phyloP scores from a whole-genome alignment of 2,329 filamentous ascomycete species.

The Thermothelomyces thermophilus region DNA sequence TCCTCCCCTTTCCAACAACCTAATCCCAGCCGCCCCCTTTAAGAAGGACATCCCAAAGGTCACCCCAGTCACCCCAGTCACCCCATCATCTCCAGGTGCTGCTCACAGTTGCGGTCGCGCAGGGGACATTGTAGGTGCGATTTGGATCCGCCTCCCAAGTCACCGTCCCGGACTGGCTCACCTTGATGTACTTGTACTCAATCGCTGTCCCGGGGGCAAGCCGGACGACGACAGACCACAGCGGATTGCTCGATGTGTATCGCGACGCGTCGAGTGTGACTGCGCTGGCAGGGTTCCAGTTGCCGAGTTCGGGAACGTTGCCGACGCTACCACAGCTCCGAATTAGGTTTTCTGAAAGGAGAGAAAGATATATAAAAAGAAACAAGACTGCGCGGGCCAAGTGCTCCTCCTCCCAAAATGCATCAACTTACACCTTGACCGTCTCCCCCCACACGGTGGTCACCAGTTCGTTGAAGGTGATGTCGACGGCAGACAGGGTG shows the following conservation, averaged over 20 bases:
- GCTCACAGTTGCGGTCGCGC: slow-evolving; percentile 20
- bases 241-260: slow-evolving; percentile 43
- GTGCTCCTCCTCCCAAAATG: too few relatives aligned
- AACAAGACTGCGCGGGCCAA: too few relatives aligned
- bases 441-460: slow-evolving; percentile 23
- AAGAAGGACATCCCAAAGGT: too few relatives aligned
- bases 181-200: slow-evolving; percentile 51
- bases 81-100: slow-evolving; percentile 23
- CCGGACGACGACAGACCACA: slow-evolving; percentile 44
- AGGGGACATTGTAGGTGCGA: slow-evolving; percentile 27
- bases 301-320: slow-evolving; percentile 36
- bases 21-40: too few relatives aligned
- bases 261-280: slow-evolving; percentile 40
- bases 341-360: not conserved
- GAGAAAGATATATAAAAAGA: too few relatives aligned
- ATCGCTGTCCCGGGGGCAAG: slow-evolving; percentile 41
- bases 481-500: slow-evolving; percentile 17
- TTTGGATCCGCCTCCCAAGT: slow-evolving; percentile 48
- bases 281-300: slow-evolving; percentile 41
- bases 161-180: slow-evolving; percentile 39
- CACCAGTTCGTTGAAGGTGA: slow-evolving; percentile 27
- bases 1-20: too few relatives aligned
- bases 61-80: not conserved
- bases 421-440: slow-evolving; percentile 24
- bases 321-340: slow-evolving; percentile 17